Evolutionary conservation across 805 yeast species (phyloP).

Genomic region (Wickerhamiella allomyrinae): DNA sequence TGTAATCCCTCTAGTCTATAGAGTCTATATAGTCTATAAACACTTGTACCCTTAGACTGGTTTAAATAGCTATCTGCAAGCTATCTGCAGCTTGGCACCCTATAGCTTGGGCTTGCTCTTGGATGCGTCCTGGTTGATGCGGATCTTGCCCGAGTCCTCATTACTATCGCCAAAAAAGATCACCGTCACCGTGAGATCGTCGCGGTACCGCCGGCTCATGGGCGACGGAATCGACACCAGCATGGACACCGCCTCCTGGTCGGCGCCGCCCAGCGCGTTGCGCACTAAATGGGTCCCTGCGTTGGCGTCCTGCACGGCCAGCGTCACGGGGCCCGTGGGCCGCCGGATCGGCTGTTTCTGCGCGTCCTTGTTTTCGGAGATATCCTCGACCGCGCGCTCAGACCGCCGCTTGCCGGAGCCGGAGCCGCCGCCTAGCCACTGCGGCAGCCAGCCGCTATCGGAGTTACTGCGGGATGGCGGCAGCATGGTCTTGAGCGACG

Average conservation of each 20-base stretch:
- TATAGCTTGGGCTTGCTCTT: slow-evolving; percentile 11
- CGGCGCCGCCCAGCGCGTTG: slow-evolving; percentile 84
- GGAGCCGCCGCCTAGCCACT: slow-evolving; percentile 9
- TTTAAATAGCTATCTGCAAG: no score
- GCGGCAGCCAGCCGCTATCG: slow-evolving; percentile 9
- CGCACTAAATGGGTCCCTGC: slow-evolving; percentile 87
- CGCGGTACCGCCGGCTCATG: slow-evolving; percentile 79
- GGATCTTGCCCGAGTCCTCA: slow-evolving; percentile 20
- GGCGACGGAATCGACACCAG: slow-evolving; percentile 85
- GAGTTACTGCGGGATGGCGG: slow-evolving; percentile 1
- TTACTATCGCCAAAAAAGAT: slow-evolving; percentile 61
- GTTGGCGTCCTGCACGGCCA: slow-evolving; percentile 58
- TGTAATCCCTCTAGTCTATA: slow-evolving; percentile 1
- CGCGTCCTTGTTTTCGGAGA: slow-evolving; percentile 35
- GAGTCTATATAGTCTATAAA: no score
- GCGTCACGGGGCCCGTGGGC: slow-evolving; percentile 10
- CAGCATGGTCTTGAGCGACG: slow-evolving; percentile 13
- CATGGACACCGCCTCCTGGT: slow-evolving; percentile 76
- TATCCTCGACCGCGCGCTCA: slow-evolving; percentile 23
- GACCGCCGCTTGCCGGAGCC: slow-evolving; percentile 7
- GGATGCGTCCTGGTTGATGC: slow-evolving; percentile 20
- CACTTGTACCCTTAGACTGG: no score
- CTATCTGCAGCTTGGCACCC: no score
- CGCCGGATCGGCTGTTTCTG: slow-evolving; percentile 61
- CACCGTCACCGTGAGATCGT: slow-evolving; percentile 91